Evolutionary conservation across 345 rosid species (phyloP), one percentile per base, ranked within the genome.

Genomic region (Brassica nigra): DNA sequence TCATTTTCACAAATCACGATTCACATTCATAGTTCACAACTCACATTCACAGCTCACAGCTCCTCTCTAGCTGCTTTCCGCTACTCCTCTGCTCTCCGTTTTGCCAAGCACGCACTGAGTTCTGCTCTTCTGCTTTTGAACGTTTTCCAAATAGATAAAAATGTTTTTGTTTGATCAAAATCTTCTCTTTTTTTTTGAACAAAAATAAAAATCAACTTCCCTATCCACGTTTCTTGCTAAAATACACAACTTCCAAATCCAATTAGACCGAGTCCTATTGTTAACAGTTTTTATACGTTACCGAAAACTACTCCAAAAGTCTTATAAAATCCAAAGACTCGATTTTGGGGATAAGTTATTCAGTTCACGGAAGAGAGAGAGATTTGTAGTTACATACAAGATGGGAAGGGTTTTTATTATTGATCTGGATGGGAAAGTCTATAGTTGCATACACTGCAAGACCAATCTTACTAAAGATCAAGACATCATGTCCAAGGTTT

Each of bases 341-440:
- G 4, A 16, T 49, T 4, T 74, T 34, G n/a, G 12, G n/a, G 68
- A 67, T 52, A n/a, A 52, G 23, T 42, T 57, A 4, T n/a, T 31
- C 14, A 33, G 16, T 62, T 37, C 47, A 71, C 34, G 1, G 3
- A 67, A 59, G 9, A 16, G 44, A 36, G 4, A 10, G n/a, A 10
- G 14, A 8, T 44, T 20, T 61, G 28, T 36, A 11, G 11, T 73
- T 52, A 34, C 16, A 27, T 62, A n/a, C 70, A 63, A 74, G 28
- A 90, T 92, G 97, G 97, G 94, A 59, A 92, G 88, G 82, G 65
- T 89, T 42, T 92, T 89, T 70, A 49, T 86, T 73, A 76, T 88
- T 29, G 77, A 47, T 52, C 87, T 90, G 31, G 89, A 88, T 69
- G 92, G 95, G 39, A 42, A 70, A 62, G 29, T 87, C 66, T 90